Evolutionary conservation across 441 rosid genomes (phyloP).

Genomic region (Euphorbia corollata): DNA sequence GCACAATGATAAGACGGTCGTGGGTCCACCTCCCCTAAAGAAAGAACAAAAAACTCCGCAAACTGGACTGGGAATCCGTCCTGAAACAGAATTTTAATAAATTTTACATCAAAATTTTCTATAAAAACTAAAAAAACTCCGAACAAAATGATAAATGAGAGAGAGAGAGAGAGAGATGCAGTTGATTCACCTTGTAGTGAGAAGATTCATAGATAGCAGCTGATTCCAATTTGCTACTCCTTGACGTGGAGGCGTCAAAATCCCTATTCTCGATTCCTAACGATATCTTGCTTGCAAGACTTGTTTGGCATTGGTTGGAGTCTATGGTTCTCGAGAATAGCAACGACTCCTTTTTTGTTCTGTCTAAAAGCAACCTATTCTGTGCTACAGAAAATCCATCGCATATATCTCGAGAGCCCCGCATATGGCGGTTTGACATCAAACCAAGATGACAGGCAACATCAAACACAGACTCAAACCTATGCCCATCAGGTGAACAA

Average conservation of each 20-base stretch:
- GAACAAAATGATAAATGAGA: neutral
- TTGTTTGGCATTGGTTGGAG: conserved; percentile 28
- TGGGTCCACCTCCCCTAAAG: conserved; percentile 40
- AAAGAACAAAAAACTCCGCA: conserved; percentile 46
- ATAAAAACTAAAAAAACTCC: neutral
- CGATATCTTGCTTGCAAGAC: conserved; percentile 18
- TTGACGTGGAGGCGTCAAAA: conserved; percentile 20
- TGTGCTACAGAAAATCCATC: conserved; percentile 26
- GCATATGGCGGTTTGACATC: conserved; percentile 29
- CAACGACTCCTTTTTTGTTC: conserved; percentile 31
- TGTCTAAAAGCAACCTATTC: conserved; percentile 24
- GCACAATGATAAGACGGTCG: conserved; percentile 39
- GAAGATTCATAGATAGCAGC: conserved; percentile 20
- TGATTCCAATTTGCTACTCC: conserved; percentile 19
- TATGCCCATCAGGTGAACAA: conserved; percentile 36
- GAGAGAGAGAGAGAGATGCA: neutral
- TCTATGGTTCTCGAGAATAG: conserved; percentile 24
- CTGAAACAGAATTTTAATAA: conserved; percentile 27
- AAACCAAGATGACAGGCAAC: conserved; percentile 39
- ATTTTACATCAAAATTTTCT: neutral
- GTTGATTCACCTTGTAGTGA: conserved; percentile 27
- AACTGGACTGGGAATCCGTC: conserved; percentile 50
- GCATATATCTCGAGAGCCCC: conserved; percentile 21
- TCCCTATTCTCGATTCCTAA: conserved; percentile 23
- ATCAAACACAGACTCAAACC: conserved; percentile 38